Base-by-base conservation (phyloP, 1,139 yeast genomes). In the Yamadazyma dushanensis region DNA sequence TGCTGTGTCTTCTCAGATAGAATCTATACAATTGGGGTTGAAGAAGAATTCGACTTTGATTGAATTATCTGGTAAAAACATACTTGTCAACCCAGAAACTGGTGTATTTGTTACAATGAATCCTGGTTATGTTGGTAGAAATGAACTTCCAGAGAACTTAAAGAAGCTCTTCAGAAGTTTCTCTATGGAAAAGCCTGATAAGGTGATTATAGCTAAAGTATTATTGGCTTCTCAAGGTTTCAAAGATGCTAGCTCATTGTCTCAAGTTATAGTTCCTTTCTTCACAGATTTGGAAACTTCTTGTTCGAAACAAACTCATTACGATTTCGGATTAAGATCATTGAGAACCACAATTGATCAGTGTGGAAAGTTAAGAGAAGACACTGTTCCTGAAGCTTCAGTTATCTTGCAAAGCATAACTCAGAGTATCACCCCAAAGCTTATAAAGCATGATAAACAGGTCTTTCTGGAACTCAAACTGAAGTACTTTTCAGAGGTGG, bases 31-130 rank as follows among this genome's bases (percentile, higher is more conserved):
- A 49, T 48, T 58, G 5, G 80, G 82, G 0, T 53, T 83, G 30
- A 50, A 49, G 11, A 29, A 51, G 8, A 31, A 45, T 1, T 48
- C 49, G 2, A 22, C 32, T 0, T 39, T 31, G 5, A 63, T 82
- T n/a, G 73, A 72, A 20, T 55, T 88, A 2, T 61, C 79, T 8
- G 81, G 77, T 1, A 69, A 71, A 31, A 45, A 50, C 3, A 47
- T 78, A 2, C 39, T 47, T 0, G 69, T 87, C 2, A 58, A 76
- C 37, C 55, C 62, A 1, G 74, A 73, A 26, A 73, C 92, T 0
- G 96, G 95, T 0, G 65, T 92, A 0, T 90, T 90, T 54, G 80
- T 90, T 2, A 92, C 98, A 0, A 84, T 89, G 86, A 92, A 92
- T 54, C 97, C 97, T 1, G 84, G 78, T 2, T 92, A 92, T 55